Conservation (phyloP, 2,329 filamentous ascomycete species). For the Colletotrichum tropicale region DNA sequence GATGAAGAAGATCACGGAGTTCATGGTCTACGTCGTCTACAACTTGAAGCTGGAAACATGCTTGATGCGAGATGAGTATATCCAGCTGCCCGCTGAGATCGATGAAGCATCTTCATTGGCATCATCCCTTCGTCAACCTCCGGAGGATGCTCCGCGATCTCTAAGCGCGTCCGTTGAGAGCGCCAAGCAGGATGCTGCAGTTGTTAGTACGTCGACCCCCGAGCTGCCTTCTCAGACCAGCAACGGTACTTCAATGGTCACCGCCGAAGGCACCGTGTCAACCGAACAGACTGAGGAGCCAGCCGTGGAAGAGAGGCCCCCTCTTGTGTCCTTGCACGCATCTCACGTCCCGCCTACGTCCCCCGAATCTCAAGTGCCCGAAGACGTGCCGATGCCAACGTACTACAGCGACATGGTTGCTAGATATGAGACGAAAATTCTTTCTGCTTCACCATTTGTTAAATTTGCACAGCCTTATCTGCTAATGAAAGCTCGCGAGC, state of each 20-base stretch:
- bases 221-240: slow-evolving; percentile 28
- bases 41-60: slow-evolving; percentile 96
- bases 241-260: slow-evolving; percentile 9
- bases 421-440: slow-evolving; percentile 88
- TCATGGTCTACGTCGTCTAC: slow-evolving; percentile 99
- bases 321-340: slow-evolving; percentile 43
- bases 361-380: slow-evolving; percentile 66
- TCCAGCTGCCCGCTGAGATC: slow-evolving; percentile 74
- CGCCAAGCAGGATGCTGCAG: slow-evolving; percentile 31
- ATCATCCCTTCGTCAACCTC: slow-evolving; percentile 34
- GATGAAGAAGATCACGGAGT: slow-evolving; percentile 94
- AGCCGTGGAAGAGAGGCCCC: slow-evolving; percentile 26
- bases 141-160: slow-evolving; percentile 41
- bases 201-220: slow-evolving; percentile 39
- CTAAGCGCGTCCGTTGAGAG: slow-evolving; percentile 28
- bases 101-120: slow-evolving; percentile 33
- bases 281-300: slow-evolving; percentile 27
- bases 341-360: slow-evolving; percentile 43
- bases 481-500: slow-evolving; percentile 87
- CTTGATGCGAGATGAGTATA: slow-evolving; percentile 89
- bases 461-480: slow-evolving; percentile 94
- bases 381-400: slow-evolving; percentile 83
- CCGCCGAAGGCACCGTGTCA: slow-evolving; percentile 31
- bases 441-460: slow-evolving; percentile 96
- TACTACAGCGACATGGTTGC: slow-evolving; percentile 96